Percentiles rank a stretch among this genome's conserved stretches.
Conservation (phyloP, 208 protist genomes). For the Vickermania spadyakhi region DNA sequence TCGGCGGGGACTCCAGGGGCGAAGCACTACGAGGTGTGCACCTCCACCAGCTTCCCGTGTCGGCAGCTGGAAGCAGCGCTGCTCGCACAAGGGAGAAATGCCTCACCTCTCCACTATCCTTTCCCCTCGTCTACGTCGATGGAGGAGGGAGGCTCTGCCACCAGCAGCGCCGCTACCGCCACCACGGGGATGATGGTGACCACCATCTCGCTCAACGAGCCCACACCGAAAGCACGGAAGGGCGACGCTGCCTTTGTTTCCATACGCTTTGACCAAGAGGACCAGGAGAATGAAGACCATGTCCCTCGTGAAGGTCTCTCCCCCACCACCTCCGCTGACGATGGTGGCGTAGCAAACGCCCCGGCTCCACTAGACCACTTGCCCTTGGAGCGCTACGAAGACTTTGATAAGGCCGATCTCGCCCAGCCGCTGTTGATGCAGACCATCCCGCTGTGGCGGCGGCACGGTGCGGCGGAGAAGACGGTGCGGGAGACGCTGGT, state of each 20-base stretch:
- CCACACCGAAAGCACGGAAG: too few species aligned
- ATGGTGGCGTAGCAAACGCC: background rate
- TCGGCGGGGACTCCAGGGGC: conserved; percentile 4
- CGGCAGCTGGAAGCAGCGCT: background rate
- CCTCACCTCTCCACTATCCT: background rate
- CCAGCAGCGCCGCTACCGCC: background rate
- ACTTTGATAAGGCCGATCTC: conserved; percentile 11
- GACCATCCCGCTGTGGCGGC: conserved; percentile 39
- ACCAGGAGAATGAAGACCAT: too few species aligned
- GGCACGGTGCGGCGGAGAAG: conserved; percentile 22
- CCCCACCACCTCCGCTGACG: background rate
- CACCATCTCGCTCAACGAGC: too few species aligned
- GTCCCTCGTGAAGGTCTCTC: too few species aligned
- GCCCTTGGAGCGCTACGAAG: background rate
- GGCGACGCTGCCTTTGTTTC: too few species aligned
- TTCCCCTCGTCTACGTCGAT: background rate
- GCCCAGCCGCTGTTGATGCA: conserved; percentile 22
- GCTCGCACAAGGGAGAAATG: background rate
- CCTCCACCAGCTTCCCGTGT: background rate
- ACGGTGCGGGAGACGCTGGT: conserved; percentile 21
- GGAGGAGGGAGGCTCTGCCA: background rate
- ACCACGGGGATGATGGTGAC: too few species aligned
- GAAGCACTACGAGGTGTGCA: conserved; percentile 7
- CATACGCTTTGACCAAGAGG: too few species aligned
- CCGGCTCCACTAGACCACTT: background rate